Conservation (phyloP, 2,329 filamentous ascomycete genomes). For the Exutisphaerella laricina region DNA sequence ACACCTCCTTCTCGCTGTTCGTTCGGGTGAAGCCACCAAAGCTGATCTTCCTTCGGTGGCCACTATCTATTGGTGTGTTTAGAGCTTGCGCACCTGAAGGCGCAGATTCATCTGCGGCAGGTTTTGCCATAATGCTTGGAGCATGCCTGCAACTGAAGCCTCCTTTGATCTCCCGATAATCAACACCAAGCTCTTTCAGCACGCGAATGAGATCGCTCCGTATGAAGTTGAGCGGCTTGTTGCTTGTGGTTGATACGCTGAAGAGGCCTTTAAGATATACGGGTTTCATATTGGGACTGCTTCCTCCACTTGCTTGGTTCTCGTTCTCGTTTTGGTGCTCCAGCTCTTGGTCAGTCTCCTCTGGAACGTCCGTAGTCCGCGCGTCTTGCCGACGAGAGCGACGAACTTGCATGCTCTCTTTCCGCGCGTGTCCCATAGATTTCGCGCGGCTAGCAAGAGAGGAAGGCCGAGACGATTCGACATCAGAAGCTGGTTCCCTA, state of each 20-base stretch:
- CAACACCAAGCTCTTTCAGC: constrained; percentile 78
- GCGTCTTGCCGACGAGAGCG: constrained; percentile 53
- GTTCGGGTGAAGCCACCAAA: constrained; percentile 66
- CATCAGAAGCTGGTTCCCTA: constrained; percentile 46
- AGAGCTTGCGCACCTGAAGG: constrained; percentile 54
- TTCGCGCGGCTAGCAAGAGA: constrained; percentile 69
- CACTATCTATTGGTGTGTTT: constrained; percentile 41
- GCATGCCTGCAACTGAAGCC: constrained; percentile 85
- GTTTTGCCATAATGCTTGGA: constrained; percentile 82
- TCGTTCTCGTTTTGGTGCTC: constrained; percentile 45
- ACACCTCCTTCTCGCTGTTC: constrained; percentile 53
- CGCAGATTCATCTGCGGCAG: constrained; percentile 33
- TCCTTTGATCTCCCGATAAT: constrained; percentile 85
- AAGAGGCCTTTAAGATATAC: constrained; percentile 96
- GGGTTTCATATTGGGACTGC: constrained; percentile 72
- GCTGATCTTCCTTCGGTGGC: constrained; percentile 73
- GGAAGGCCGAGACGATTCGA: constrained; percentile 35
- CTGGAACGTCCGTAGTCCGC: constrained; percentile 71
- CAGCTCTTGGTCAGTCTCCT: constrained; percentile 82
- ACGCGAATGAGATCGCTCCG: constrained; percentile 86
- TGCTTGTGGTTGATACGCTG: constrained; percentile 94
- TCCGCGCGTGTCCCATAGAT: constrained; percentile 79
- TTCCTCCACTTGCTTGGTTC: constrained; percentile 43
- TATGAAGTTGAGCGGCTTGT: constrained; percentile 80
- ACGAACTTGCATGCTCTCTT: constrained; percentile 87